These are phyloP conservation scores for Lactifluus pinguis DNA, from an alignment of 768 basidiomycete genomes.

Conservation along the genomic window DNA sequence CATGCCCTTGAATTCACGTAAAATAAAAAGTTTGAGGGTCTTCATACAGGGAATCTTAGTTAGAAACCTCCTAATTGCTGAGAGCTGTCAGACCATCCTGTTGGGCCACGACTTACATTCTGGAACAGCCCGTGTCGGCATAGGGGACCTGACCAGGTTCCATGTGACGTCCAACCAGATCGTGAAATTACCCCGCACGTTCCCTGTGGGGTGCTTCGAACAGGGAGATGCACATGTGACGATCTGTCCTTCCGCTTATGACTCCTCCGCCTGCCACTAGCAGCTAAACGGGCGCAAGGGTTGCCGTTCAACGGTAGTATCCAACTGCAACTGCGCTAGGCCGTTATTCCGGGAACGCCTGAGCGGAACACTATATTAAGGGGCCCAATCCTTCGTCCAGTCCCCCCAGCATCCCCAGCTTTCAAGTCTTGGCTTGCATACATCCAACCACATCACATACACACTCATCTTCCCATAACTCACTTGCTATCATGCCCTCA, in stretches of 20 bases:
- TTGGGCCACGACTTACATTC: constrained; percentile 4
- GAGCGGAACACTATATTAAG: constrained; percentile 11
- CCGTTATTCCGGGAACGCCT: constrained; percentile 1
- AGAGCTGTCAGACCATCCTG: neutral
- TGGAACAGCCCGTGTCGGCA: constrained; percentile 5
- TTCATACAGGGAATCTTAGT: constrained; percentile 2
- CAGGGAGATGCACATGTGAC: constrained; percentile 12
- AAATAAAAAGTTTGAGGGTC: neutral
- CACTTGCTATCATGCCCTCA: constrained; percentile 24
- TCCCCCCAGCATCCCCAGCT: constrained; percentile 3
- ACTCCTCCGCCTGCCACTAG: constrained; percentile 1
- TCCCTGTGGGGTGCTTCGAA: constrained; percentile 2
- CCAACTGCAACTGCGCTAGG: neutral
- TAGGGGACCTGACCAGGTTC: neutral
- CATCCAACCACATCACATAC: neutral
- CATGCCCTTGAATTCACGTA: constrained; percentile 11
- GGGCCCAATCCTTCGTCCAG: neutral
- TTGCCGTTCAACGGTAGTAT: neutral
- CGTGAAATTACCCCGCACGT: constrained; percentile 14
- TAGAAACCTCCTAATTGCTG: constrained; percentile 1
- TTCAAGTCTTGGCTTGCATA: neutral
- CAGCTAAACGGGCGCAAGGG: constrained; percentile 8
- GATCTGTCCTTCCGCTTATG: constrained; percentile 6
- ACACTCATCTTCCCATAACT: neutral
- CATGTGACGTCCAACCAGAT: constrained; percentile 11